phyloP scores from a whole-genome alignment of 208 protist species.

The Angomonas deanei region DNA sequence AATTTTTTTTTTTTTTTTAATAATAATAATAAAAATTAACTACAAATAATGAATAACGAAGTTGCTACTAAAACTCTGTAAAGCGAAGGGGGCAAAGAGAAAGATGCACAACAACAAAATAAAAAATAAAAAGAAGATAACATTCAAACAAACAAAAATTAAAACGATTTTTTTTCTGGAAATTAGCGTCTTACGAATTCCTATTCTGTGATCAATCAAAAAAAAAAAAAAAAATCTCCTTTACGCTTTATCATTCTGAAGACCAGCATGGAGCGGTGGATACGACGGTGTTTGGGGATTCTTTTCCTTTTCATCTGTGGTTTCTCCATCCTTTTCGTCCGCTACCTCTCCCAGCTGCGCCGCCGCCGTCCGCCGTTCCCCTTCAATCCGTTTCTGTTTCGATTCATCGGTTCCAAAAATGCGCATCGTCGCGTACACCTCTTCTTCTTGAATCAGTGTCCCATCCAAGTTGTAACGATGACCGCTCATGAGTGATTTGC shows the following conservation, averaged over 20 bases:
- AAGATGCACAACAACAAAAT: neutral
- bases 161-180: conserved; percentile 2
- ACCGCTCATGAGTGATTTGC: conserved; percentile 33
- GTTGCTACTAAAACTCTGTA: no score
- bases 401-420: conserved; percentile 59
- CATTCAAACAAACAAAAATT: conserved; percentile 2
- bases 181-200: no score
- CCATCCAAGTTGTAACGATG: conserved; percentile 53
- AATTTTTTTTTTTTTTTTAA: neutral
- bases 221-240: no score
- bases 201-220: no score
- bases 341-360: neutral
- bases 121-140: conserved; percentile 5
- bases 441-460: conserved; percentile 30
- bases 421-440: conserved; percentile 56
- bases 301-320: neutral
- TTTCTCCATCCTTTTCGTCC: neutral
- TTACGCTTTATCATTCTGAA: no score
- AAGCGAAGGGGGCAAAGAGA: neutral
- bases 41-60: neutral
- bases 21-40: neutral
- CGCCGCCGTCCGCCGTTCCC: conserved; percentile 40
- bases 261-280: no score
- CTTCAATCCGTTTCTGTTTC: conserved; percentile 34
- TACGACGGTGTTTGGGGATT: no score